phyloP scores from a whole-genome alignment of 768 basidiomycete species.

The Trametes cingulata region DNA sequence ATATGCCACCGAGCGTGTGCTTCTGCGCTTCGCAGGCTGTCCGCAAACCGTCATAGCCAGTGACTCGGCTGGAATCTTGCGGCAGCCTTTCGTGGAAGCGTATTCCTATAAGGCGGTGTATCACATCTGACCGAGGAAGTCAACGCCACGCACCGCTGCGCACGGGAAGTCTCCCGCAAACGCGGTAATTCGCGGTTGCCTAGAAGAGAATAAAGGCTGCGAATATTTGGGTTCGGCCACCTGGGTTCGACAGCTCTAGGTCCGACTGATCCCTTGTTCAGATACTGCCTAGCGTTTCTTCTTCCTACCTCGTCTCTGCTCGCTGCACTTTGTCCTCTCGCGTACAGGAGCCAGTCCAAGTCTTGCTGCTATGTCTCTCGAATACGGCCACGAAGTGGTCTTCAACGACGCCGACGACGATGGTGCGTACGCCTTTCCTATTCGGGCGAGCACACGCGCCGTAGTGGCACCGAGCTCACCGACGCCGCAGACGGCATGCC shows the following conservation, averaged over 20 bases:
- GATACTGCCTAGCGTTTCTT: constrained; percentile 18
- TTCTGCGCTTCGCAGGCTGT: constrained; percentile 1
- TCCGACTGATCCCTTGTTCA: constrained; percentile 23
- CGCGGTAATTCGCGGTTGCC: constrained; percentile 22
- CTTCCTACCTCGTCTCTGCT: not conserved
- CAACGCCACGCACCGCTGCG: constrained; percentile 16
- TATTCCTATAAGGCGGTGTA: constrained; percentile 9
- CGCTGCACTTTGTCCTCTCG: constrained; percentile 10
- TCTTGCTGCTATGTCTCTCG: constrained; percentile 15
- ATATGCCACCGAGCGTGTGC: constrained; percentile 7
- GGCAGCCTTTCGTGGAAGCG: constrained; percentile 7
- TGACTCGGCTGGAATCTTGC: constrained; percentile 11
- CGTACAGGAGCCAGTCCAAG: not conserved
- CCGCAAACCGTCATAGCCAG: constrained; percentile 4
- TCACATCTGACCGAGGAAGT: constrained; percentile 9
- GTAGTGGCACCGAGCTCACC: constrained; percentile 19
- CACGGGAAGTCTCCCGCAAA: constrained; percentile 13
- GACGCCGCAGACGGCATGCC: constrained; percentile 36
- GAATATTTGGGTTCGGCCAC: constrained; percentile 24
- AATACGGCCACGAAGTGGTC: constrained; percentile 30
- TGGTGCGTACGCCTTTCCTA: constrained; percentile 30
- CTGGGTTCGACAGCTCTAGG: constrained; percentile 29
- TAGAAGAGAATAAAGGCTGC: constrained; percentile 32
- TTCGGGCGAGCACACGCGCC: constrained; percentile 20
- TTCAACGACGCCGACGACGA: constrained; percentile 38